phyloP scores from a whole-genome alignment of 2,329 filamentous ascomycete genomes.

The Rosellinia necatrix region DNA sequence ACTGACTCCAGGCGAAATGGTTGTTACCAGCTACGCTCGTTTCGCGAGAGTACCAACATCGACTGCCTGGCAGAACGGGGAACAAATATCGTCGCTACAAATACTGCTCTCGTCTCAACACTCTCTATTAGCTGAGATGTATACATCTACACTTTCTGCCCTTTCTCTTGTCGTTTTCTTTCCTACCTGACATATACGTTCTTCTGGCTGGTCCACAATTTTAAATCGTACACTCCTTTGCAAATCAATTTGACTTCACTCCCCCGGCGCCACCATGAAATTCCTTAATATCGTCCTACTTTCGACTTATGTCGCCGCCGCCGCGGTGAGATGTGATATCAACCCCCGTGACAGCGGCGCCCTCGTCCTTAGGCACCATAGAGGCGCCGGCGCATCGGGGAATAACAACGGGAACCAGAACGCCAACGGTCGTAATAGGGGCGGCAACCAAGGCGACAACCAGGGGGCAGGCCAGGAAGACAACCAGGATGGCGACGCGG shows the following conservation, averaged over 20 bases:
- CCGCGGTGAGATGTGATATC: conserved; percentile 24
- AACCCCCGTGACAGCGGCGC: background rate
- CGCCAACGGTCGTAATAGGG: background rate
- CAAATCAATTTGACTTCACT: no score
- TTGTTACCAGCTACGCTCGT: no score
- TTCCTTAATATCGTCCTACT: conserved; percentile 32
- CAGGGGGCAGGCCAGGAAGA: background rate
- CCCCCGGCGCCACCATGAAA: conserved; percentile 34
- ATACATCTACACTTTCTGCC: background rate
- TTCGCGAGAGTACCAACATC: background rate
- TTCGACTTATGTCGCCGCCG: conserved; percentile 26
- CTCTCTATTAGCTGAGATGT: background rate
- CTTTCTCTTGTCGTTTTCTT: background rate
- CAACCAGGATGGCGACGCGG: background rate
- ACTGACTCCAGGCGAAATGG: no score
- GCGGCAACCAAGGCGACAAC: background rate
- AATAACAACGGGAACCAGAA: conserved; percentile 17
- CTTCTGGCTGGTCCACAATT: conserved; percentile 11
- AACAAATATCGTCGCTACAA: background rate
- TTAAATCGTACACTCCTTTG: background rate
- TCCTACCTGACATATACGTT: background rate
- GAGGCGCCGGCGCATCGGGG: background rate
- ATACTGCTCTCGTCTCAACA: background rate
- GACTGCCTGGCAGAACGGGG: background rate
- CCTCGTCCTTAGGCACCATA: conserved; percentile 1